These are phyloP conservation scores for Lepraria neglecta DNA, from an alignment of 495 filamentous ascomycete genomes.

Conservation along the genomic window DNA sequence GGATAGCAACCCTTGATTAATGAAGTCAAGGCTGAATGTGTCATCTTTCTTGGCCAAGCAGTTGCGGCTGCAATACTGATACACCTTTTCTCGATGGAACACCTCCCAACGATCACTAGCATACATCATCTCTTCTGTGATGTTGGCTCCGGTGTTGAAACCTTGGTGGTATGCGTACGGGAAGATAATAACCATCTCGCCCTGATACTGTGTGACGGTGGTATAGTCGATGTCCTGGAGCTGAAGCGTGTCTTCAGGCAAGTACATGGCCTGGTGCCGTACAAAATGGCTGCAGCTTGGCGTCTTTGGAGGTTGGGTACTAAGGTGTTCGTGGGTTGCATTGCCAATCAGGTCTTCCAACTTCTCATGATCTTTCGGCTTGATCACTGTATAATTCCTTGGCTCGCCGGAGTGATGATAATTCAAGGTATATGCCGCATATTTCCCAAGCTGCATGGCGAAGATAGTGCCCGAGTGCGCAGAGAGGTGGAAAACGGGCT, in stretches of 20 bases:
- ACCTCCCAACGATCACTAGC: constrained; percentile 1
- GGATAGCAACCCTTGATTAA: too few species aligned
- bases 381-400: neutral
- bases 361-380: neutral
- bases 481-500: neutral
- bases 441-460: constrained; percentile 17
- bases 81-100: neutral
- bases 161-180: constrained; percentile 19
- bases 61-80: neutral
- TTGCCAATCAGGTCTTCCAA: neutral
- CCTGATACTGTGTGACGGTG: constrained; percentile 10
- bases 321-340: neutral
- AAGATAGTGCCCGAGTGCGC: neutral
- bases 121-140: constrained; percentile 6
- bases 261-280: neutral
- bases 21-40: too few species aligned
- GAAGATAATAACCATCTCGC: constrained; percentile 22
- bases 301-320: neutral
- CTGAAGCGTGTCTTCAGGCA: neutral
- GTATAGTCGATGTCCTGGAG: neutral
- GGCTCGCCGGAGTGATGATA: constrained; percentile 5
- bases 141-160: constrained; percentile 12
- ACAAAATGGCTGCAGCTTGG: constrained; percentile 3
- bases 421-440: constrained; percentile 6
- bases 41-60: neutral